Evolutionary conservation across 371 early-diverging fungal species (phyloP).

Genomic region (Funneliformis caledonium): DNA sequence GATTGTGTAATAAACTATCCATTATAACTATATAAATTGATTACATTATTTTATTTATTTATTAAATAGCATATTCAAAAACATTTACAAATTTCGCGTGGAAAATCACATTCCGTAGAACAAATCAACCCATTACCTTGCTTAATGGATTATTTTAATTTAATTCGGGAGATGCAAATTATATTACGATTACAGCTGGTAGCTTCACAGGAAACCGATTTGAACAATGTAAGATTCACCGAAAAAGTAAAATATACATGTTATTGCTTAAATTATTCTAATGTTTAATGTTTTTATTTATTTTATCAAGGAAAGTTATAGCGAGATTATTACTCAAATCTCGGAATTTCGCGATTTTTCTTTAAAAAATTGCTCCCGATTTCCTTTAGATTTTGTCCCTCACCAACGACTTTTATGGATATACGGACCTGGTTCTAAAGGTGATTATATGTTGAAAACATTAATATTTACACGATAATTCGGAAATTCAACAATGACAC

Average conservation of each 20-base stretch:
- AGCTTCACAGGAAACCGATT: background rate
- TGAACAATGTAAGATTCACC: conserved; percentile 2
- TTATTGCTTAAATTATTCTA: background rate
- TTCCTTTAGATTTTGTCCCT: conserved; percentile 68
- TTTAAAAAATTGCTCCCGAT: conserved; percentile 61
- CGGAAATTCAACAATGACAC: background rate
- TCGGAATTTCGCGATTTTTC: conserved; percentile 53
- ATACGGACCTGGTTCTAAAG: conserved; percentile 53
- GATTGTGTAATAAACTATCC: no score
- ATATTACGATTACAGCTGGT: background rate
- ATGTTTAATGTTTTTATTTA: background rate
- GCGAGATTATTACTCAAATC: conserved; percentile 42
- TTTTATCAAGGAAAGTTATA: conserved; percentile 1
- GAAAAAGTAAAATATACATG: background rate
- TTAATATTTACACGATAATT: background rate
- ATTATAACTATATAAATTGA: no score
- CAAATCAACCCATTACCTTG: background rate
- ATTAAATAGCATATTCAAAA: conserved; percentile 11
- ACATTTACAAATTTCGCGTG: background rate
- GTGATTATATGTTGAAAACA: conserved; percentile 30
- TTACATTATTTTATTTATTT: background rate
- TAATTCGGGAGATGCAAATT: conserved; percentile 39
- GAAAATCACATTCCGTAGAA: background rate
- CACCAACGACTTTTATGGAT: conserved; percentile 72
- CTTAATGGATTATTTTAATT: conserved; percentile 30